These are phyloP conservation scores for Vigna radiata DNA, from an alignment of 306 rosid genomes.

Conservation along the genomic window DNA sequence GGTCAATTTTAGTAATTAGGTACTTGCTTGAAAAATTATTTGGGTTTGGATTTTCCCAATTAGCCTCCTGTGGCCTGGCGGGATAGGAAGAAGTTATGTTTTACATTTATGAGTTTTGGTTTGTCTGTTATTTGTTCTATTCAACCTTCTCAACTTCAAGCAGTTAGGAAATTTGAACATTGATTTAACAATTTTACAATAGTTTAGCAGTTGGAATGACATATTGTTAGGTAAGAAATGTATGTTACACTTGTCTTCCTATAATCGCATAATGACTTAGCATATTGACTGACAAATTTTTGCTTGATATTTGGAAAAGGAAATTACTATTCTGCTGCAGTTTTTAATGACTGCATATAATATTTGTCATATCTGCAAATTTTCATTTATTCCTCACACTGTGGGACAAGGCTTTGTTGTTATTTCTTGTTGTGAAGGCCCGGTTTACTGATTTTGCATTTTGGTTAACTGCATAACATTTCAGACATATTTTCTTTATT, in stretches of 20 bases:
- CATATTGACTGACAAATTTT: conserved; percentile 28
- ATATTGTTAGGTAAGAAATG: conserved; percentile 14
- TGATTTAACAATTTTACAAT: conserved; percentile 32
- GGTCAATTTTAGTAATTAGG: conserved; percentile 27
- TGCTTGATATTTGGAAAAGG: conserved; percentile 10
- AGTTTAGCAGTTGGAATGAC: conserved; percentile 22
- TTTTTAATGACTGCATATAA: conserved; percentile 5
- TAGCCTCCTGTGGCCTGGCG: background rate
- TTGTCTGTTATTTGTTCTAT: conserved; percentile 16
- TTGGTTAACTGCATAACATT: conserved; percentile 13
- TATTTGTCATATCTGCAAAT: background rate
- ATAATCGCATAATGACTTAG: background rate
- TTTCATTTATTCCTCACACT: background rate
- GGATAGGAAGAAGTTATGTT: conserved; percentile 21
- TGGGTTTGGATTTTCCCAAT: conserved; percentile 36
- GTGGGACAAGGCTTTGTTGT: background rate
- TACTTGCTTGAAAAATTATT: too few relatives aligned
- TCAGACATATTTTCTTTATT: conserved; percentile 18
- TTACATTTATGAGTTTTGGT: conserved; percentile 24
- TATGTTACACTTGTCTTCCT: background rate
- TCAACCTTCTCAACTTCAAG: conserved; percentile 29
- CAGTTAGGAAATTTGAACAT: conserved; percentile 27
- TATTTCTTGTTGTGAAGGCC: background rate
- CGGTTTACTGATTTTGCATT: background rate
- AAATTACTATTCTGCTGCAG: background rate